phyloP scores from a whole-genome alignment of 225 moss, liverwort and hornwort genomes.

The Bryum argenteum region DNA sequence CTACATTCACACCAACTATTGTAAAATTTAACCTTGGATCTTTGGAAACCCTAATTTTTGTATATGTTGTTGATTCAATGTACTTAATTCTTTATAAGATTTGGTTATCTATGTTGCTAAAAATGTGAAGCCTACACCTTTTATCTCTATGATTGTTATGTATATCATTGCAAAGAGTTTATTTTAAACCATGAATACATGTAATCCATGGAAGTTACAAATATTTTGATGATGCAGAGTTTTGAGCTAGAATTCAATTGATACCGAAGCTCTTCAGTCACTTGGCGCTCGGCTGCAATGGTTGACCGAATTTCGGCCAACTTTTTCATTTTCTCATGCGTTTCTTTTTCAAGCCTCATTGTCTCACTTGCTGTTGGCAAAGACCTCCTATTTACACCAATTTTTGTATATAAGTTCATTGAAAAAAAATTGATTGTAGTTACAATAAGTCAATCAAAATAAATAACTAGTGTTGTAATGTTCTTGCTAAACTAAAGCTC shows the following conservation, averaged over 20 bases:
- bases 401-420: neutral
- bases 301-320: constrained; percentile 56
- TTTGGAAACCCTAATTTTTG: neutral
- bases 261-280: constrained; percentile 52
- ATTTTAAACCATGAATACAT: no score
- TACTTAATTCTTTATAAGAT: no score
- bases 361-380: constrained; percentile 45
- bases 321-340: constrained; percentile 54
- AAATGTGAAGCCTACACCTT: no score
- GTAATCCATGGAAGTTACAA: no score
- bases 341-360: constrained; percentile 60
- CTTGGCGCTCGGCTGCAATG: constrained; percentile 46
- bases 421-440: neutral
- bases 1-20: neutral
- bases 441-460: neutral
- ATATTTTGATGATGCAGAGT: neutral
- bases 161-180: no score
- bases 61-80: no score
- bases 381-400: constrained; percentile 31
- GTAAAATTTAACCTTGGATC: neutral
- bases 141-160: no score
- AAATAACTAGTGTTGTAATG: neutral
- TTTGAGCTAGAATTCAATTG: neutral
- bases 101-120: no score
- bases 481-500: neutral